These are phyloP conservation scores for Colletotrichum acutatum DNA, from an alignment of 2,329 filamentous ascomycete species.

Conservation along the genomic window DNA sequence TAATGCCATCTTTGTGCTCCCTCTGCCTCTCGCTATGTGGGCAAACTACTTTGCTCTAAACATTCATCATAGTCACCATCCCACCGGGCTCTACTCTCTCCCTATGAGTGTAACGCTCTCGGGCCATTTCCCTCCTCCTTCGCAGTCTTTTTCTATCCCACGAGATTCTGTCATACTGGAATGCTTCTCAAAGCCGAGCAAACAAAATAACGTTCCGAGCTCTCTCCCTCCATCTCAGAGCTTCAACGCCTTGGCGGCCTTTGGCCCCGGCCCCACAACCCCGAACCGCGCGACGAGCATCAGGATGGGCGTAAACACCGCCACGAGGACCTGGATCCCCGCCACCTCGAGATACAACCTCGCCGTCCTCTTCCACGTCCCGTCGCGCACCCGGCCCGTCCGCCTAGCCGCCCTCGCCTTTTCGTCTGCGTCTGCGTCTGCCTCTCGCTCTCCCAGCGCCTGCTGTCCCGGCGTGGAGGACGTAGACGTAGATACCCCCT, in stretches of 20 bases:
- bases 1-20: no score
- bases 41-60: no score
- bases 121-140: no score
- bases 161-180: neutral
- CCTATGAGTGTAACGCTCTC: no score
- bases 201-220: no score
- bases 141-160: no score
- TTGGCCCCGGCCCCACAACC: slow-evolving; percentile 22
- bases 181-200: no score
- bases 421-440: neutral
- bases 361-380: slow-evolving; percentile 1
- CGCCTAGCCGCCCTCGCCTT: neutral
- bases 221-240: neutral
- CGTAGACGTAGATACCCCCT: neutral
- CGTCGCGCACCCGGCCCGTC: neutral
- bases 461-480: no score
- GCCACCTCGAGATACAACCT: slow-evolving; percentile 22
- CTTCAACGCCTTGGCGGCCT: slow-evolving; percentile 19
- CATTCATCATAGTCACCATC: no score
- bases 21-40: no score
- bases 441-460: no score
- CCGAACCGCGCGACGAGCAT: slow-evolving; percentile 27
- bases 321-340: slow-evolving; percentile 18
- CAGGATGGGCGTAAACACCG: slow-evolving; percentile 27
- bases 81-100: no score